These are phyloP conservation scores for Cyclospora cayetanensis DNA, from an alignment of 169 alveolate species.

Conservation along the genomic window DNA sequence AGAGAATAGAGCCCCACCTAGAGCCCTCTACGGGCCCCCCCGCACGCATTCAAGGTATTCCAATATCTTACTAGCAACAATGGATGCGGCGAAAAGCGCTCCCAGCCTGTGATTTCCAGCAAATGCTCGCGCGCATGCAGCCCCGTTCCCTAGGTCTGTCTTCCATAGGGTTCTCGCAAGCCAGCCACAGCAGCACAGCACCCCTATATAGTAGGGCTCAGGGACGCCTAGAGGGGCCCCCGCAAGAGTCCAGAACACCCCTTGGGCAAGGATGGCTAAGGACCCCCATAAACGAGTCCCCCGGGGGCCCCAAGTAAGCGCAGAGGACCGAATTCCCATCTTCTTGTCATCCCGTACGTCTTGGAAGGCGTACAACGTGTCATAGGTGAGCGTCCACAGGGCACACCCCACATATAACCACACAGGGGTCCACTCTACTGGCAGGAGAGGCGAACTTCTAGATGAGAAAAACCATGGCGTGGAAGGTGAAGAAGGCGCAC, in stretches of 20 bases:
- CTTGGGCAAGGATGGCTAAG: neutral
- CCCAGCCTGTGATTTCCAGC: neutral
- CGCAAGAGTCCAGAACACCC: neutral
- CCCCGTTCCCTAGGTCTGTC: neutral
- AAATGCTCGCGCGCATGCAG: constrained; percentile 51
- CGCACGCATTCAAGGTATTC: neutral
- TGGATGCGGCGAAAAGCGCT: neutral
- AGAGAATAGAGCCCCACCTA: neutral
- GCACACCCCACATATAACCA: constrained; percentile 77
- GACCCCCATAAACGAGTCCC: neutral
- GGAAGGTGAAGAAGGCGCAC: too few relatives aligned
- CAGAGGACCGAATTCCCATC: constrained; percentile 90
- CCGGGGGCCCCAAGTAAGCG: constrained; percentile 86
- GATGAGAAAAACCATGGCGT: too few relatives aligned
- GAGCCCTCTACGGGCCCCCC: neutral
- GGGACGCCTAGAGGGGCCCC: constrained; percentile 8
- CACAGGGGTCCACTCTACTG: constrained; percentile 64
- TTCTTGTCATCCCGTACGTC: constrained; percentile 89
- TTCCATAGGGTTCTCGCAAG: neutral
- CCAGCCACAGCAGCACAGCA: neutral
- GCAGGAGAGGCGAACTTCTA: too few relatives aligned
- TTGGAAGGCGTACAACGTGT: constrained; percentile 95
- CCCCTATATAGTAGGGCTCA: neutral
- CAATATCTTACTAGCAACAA: neutral
- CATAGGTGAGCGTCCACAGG: constrained; percentile 93